Evolutionary conservation across 2,329 filamentous ascomycete genomes (phyloP).

Genomic region (Corynespora cassiicola): DNA sequence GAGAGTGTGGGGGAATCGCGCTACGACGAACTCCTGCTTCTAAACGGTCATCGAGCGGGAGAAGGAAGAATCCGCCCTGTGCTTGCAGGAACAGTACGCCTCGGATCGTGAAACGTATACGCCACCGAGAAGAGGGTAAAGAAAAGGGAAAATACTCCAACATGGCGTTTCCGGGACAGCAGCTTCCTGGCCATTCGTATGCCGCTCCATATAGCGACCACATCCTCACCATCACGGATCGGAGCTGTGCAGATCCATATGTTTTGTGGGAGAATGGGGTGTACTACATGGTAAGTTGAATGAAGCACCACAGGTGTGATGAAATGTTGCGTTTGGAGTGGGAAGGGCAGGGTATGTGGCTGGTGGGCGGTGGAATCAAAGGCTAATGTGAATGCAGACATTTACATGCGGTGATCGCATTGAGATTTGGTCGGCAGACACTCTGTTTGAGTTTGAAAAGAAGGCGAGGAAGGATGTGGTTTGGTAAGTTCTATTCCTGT

Average conservation of each 20-base stretch:
- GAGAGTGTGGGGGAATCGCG: too few species aligned
- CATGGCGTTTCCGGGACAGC: slow-evolving; percentile 19
- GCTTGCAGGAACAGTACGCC: too few species aligned
- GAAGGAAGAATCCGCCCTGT: too few species aligned
- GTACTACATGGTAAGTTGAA: slow-evolving; percentile 51
- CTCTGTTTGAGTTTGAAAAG: slow-evolving; percentile 48
- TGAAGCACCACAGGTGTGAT: neutral
- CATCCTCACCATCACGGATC: slow-evolving; percentile 50
- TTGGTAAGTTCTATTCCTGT: slow-evolving; percentile 33
- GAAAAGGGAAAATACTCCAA: too few species aligned
- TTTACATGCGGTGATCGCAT: slow-evolving; percentile 54
- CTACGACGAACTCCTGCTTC: too few species aligned
- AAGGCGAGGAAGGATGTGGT: slow-evolving; percentile 46
- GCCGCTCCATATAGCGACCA: slow-evolving; percentile 43
- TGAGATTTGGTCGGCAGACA: slow-evolving; percentile 52
- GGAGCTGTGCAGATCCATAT: slow-evolving; percentile 53
- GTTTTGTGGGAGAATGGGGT: slow-evolving; percentile 49
- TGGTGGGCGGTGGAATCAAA: neutral
- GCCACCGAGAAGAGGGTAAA: too few species aligned
- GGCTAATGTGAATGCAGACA: slow-evolving; percentile 28
- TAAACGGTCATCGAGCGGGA: too few species aligned
- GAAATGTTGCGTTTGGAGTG: too few species aligned
- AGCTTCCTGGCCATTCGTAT: slow-evolving; percentile 23
- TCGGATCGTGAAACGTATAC: too few species aligned
- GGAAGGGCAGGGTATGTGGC: too few species aligned